Evolutionary conservation across 116 monocot species (phyloP).

Genomic region (Zostera marina): DNA sequence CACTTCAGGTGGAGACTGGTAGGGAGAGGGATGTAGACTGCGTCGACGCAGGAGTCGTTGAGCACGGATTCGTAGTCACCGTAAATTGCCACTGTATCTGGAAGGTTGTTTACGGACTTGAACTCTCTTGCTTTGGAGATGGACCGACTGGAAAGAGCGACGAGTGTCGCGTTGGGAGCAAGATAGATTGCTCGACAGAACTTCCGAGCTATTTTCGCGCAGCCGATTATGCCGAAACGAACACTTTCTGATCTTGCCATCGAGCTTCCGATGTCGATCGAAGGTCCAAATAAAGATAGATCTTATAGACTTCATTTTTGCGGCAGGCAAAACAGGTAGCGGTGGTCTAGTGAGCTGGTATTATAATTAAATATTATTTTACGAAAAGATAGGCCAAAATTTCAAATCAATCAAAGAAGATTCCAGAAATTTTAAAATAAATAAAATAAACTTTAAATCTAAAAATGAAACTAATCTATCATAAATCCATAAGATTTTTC

Average conservation of each 20-base stretch:
- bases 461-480: too few species aligned
- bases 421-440: too few species aligned
- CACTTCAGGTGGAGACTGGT: slow-evolving; percentile 71
- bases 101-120: slow-evolving; percentile 40
- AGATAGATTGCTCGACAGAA: slow-evolving; percentile 46
- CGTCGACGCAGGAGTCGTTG: slow-evolving; percentile 51
- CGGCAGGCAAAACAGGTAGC: too few species aligned
- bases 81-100: slow-evolving; percentile 18
- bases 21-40: slow-evolving; percentile 75
- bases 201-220: slow-evolving; percentile 79
- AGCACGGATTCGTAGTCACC: slow-evolving; percentile 62
- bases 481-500: too few species aligned
- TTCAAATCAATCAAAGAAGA: too few species aligned
- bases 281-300: too few species aligned
- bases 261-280: too few species aligned
- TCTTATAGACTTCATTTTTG: too few species aligned
- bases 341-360: too few species aligned
- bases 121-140: slow-evolving; percentile 45
- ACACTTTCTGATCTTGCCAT: slow-evolving; percentile 1
- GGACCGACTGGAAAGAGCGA: slow-evolving; percentile 61
- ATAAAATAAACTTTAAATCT: too few species aligned
- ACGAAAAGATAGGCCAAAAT: too few species aligned
- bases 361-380: too few species aligned
- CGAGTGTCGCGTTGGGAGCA: slow-evolving; percentile 36
- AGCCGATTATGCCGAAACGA: slow-evolving; percentile 75